phyloP scores from a whole-genome alignment of 2,329 filamentous ascomycete genomes.

The Madurella fahalii region DNA sequence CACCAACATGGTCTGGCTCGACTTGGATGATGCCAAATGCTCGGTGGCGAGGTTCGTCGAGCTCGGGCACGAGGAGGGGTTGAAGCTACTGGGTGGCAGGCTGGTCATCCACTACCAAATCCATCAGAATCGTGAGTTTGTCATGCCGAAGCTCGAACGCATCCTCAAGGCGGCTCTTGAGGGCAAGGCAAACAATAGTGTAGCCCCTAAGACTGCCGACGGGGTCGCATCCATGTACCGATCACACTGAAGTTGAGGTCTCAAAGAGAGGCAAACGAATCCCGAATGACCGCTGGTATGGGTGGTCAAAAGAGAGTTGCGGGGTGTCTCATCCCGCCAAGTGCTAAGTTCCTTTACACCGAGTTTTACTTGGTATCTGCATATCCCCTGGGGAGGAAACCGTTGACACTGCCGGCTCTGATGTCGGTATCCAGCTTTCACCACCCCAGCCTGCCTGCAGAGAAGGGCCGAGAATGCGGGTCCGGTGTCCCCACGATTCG shows the following conservation, averaged over 20 bases:
- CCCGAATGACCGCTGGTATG: neutral
- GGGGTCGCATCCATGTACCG: constrained; percentile 23
- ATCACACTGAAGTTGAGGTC: constrained; percentile 8
- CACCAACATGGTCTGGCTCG: constrained; percentile 91
- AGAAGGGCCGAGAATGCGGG: constrained; percentile 16
- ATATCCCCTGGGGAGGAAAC: no score
- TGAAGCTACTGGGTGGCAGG: constrained; percentile 39
- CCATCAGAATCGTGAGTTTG: constrained; percentile 54
- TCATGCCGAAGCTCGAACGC: constrained; percentile 52
- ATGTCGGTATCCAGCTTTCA: neutral
- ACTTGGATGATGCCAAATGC: constrained; percentile 59
- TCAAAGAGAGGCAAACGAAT: neutral
- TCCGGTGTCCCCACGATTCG: neutral
- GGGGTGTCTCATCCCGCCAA: no score
- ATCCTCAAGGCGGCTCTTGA: constrained; percentile 46
- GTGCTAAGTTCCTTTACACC: no score
- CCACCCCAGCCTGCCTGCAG: neutral
- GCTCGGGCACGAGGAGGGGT: constrained; percentile 39
- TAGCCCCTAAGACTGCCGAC: neutral
- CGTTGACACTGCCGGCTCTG: no score
- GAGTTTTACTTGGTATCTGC: no score
- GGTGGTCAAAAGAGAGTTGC: no score
- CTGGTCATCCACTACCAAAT: constrained; percentile 58
- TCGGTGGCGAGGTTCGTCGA: constrained; percentile 35
- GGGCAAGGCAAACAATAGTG: constrained; percentile 18